Base-by-base conservation (phyloP, 768 basidiomycete genomes). In the Boletus rubropictus region DNA sequence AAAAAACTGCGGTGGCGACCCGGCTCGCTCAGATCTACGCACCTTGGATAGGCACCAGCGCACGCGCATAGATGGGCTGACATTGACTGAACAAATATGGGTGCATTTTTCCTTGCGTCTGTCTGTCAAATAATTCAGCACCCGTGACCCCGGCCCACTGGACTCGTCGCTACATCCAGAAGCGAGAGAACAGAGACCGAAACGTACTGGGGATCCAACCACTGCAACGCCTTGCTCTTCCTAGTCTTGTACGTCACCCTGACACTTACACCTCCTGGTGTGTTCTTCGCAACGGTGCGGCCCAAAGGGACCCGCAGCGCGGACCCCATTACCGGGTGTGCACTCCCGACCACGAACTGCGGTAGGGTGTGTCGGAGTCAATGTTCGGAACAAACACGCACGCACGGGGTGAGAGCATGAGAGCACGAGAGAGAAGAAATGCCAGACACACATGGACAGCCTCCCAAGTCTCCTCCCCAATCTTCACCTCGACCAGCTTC, bases 11-110 rank as follows among this genome's bases (percentile, higher is more conserved):
- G 3, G 11, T 7, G 22, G n/a, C 4, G 14, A 12, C 8, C 28
- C 14, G 10, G 21, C 27, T 40, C 21, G 17, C 7, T 1, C 24
- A 1, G 3, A 25, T 15, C 5, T 38, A 41, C 51, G 21, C 33
- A 80, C 84, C 84, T 76, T 93, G 90, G 39, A 89, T 61, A 0
- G 91, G 92, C 0, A 82, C 76, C 36, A 94, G 68, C 3, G 83
- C 75, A 35, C 93, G 79, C 4, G 87, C 86, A 59, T 93, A 91
- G 57, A 92, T 94, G 1, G 93, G 89, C 57, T 96, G 92, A 60
- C 86, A 89, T 60, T 95, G 94, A 52, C 88, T 90, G 73, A 94
- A 97, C n/a, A 95, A 69, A 67, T 85, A 95, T 0, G 89, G 85
- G 63, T 87, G 83, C 21, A 67, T 70, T 57, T 89, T 90, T n/a